phyloP scores from a whole-genome alignment of 129 eudicot genomes.

The Cynara cardunculus region DNA sequence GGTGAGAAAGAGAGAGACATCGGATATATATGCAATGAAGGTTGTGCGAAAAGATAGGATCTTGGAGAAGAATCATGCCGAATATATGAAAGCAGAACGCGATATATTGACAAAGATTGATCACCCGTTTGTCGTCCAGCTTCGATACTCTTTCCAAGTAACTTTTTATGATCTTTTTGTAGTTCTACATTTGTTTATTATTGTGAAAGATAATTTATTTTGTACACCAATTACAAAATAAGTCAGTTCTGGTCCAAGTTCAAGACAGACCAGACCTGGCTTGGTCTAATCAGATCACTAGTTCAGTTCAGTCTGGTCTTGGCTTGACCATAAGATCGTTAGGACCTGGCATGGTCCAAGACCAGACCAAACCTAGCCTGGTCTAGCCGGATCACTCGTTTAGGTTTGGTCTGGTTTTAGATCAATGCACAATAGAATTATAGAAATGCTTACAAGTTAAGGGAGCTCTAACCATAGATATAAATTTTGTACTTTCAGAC shows the following conservation, averaged over 20 bases:
- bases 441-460: not conserved
- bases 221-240: not conserved
- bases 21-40: constrained; percentile 88
- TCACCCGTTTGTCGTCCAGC: constrained; percentile 88
- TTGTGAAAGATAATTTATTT: not conserved
- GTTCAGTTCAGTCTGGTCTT: too few relatives aligned
- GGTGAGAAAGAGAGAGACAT: constrained; percentile 63
- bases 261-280: too few relatives aligned
- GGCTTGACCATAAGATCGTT: too few relatives aligned
- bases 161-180: not conserved
- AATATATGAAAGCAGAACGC: constrained; percentile 89
- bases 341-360: not conserved
- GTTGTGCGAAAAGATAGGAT: constrained; percentile 93
- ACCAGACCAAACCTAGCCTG: not conserved
- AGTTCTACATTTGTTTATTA: not conserved
- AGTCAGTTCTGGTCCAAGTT: too few relatives aligned
- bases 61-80: constrained; percentile 95
- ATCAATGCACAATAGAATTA: not conserved
- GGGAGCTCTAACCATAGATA: not conserved
- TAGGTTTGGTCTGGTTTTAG: not conserved
- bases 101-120: constrained; percentile 88
- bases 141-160: constrained; percentile 92
- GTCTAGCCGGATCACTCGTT: not conserved
- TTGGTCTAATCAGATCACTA: too few relatives aligned
- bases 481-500: constrained; percentile 43